Conservation (phyloP, 768 basidiomycete genomes). For the Calvatia gigantea region DNA sequence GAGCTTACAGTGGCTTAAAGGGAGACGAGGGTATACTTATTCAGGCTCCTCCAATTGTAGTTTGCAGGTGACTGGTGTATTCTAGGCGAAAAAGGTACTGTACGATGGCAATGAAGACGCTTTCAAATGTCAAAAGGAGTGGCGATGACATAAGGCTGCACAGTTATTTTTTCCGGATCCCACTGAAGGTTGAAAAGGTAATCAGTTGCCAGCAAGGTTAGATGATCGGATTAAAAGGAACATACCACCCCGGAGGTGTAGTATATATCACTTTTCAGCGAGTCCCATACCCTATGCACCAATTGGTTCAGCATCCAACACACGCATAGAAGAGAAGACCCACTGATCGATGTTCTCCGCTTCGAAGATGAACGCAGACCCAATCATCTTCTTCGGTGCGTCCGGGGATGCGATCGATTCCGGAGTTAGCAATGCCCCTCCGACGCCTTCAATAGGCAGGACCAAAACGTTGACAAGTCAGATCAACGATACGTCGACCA, state of each 20-base stretch:
- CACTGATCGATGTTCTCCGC: slow-evolving; percentile 49
- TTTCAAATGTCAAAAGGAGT: slow-evolving; percentile 17
- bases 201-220: not conserved
- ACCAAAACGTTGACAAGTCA: not conserved
- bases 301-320: not conserved
- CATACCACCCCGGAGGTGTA: slow-evolving; percentile 39
- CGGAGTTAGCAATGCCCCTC: slow-evolving; percentile 55
- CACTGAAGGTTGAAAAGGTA: slow-evolving; percentile 34
- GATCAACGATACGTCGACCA: not conserved
- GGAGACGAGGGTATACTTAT: no score
- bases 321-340: slow-evolving; percentile 19
- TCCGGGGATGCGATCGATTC: slow-evolving; percentile 46
- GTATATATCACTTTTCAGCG: slow-evolving; percentile 39
- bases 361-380: slow-evolving; percentile 55
- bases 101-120: not conserved
- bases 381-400: slow-evolving; percentile 53
- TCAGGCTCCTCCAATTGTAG: no score
- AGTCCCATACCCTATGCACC: slow-evolving; percentile 35
- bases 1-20: no score
- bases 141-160: slow-evolving; percentile 42
- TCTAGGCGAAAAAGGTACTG: no score
- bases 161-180: slow-evolving; percentile 52
- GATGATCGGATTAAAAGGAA: slow-evolving; percentile 3
- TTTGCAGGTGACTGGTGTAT: no score
- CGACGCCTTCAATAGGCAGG: slow-evolving; percentile 39